Conservation (phyloP, 2,329 filamentous ascomycete genomes). For the Fusarium redolens region DNA sequence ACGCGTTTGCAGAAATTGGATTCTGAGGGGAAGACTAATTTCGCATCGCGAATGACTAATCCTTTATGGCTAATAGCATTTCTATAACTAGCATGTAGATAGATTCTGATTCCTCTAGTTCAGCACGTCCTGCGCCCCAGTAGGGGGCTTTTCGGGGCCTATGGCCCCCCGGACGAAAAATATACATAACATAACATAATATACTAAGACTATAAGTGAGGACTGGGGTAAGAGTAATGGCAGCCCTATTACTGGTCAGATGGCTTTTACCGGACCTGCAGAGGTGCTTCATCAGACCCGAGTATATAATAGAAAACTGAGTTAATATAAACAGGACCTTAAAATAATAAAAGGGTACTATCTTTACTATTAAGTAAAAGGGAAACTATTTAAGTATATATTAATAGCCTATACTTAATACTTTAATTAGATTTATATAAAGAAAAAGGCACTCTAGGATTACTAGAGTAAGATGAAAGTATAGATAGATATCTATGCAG, state of each 20-base stretch:
- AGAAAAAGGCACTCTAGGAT: neutral
- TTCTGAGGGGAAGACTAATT: neutral
- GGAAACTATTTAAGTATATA: neutral
- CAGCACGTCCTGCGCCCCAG: slow-evolving; percentile 12
- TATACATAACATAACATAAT: too few relatives aligned
- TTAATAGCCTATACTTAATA: neutral
- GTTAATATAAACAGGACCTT: neutral
- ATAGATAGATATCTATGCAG: neutral
- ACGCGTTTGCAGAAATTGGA: neutral
- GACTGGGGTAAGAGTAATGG: neutral
- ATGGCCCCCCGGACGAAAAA: neutral
- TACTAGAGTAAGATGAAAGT: neutral
- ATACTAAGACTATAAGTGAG: neutral
- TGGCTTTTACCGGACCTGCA: neutral
- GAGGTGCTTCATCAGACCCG: neutral
- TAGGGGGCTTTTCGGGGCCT: neutral
- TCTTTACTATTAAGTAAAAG: neutral
- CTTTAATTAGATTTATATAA: neutral
- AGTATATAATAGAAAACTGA: neutral
- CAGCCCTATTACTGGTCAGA: neutral
- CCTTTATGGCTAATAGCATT: neutral
- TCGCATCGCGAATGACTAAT: neutral
- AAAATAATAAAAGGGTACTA: neutral
- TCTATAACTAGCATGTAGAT: neutral
- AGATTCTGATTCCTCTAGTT: neutral